Percentiles rank a stretch among this genome's conserved stretches.
phyloP scores from a whole-genome alignment of 2,329 filamentous ascomycete genomes.

The Nemania sp. region DNA sequence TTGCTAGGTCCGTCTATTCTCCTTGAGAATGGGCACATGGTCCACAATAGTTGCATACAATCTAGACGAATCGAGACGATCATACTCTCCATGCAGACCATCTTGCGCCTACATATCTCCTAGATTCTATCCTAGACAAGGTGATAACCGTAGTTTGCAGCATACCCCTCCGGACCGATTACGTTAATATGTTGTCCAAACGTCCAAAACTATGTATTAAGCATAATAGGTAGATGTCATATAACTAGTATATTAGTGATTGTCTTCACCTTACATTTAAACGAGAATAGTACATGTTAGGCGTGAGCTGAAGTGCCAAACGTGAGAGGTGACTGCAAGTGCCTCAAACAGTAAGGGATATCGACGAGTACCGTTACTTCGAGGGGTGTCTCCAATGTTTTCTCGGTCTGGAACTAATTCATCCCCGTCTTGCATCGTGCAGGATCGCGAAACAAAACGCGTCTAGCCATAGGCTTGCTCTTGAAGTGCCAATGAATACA shows the following conservation, averaged over 20 bases:
- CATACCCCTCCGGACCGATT: conserved; percentile 26
- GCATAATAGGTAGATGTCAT: too few relatives aligned
- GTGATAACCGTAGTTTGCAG: conserved; percentile 16
- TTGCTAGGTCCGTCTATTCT: conserved; percentile 23
- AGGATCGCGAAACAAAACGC: conserved; percentile 42
- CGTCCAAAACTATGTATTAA: background rate
- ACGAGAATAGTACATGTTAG: too few relatives aligned
- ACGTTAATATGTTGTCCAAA: background rate
- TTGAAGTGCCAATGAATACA: conserved; percentile 29
- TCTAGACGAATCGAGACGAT: conserved; percentile 13
- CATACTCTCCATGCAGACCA: conserved; percentile 27
- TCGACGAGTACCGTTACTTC: conserved; percentile 27
- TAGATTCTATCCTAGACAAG: too few relatives aligned
- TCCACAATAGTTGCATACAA: conserved; percentile 31
- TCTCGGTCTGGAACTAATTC: conserved; percentile 22
- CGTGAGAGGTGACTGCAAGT: conserved; percentile 13
- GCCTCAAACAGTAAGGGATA: conserved; percentile 17
- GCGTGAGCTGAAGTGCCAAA: conserved; percentile 36
- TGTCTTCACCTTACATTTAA: background rate
- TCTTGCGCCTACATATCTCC: conserved; percentile 31
- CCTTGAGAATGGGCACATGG: conserved; percentile 16
- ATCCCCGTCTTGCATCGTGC: conserved; percentile 28
- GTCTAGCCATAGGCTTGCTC: conserved; percentile 37
- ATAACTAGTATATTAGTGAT: conserved; percentile 2
- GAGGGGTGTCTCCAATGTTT: conserved; percentile 19